These are phyloP conservation scores for Phylloporus arenicola DNA, from an alignment of 768 basidiomycete species.

Conservation along the genomic window DNA sequence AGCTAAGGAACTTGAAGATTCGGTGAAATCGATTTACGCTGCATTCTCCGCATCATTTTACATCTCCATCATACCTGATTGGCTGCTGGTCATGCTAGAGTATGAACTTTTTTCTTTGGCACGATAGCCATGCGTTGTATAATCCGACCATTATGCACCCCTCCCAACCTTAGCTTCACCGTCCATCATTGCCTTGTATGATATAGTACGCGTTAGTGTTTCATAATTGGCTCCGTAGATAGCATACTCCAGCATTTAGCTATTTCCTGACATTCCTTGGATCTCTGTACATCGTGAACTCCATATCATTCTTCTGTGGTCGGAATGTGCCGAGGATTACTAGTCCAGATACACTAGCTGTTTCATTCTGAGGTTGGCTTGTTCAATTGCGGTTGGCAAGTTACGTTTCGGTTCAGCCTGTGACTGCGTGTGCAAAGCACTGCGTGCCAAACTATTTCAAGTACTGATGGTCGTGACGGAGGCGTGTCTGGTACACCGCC, in stretches of 20 bases:
- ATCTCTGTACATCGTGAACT: background rate
- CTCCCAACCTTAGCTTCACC: background rate
- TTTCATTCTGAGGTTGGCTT: background rate
- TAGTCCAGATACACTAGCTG: background rate
- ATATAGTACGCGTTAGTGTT: background rate
- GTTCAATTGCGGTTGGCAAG: background rate
- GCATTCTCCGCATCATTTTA: background rate
- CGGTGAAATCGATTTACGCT: slow-evolving; percentile 4
- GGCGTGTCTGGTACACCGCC: background rate
- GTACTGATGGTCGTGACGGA: background rate
- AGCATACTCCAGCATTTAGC: background rate
- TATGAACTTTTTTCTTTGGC: background rate
- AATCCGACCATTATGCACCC: background rate
- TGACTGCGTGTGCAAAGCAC: background rate
- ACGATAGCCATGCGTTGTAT: background rate
- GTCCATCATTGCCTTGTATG: background rate
- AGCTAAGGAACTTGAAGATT: slow-evolving; percentile 28
- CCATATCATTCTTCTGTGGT: background rate
- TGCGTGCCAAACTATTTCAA: background rate
- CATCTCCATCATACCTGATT: background rate
- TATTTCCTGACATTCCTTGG: background rate
- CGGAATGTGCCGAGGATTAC: background rate
- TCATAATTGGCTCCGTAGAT: background rate
- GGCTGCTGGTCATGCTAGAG: slow-evolving; percentile 16
- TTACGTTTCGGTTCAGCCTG: no score